Percentiles rank a stretch among this genome's conserved stretches.
These are phyloP conservation scores for Grosmannia penicillata DNA, from an alignment of 2,329 filamentous ascomycete genomes.

Conservation along the genomic window DNA sequence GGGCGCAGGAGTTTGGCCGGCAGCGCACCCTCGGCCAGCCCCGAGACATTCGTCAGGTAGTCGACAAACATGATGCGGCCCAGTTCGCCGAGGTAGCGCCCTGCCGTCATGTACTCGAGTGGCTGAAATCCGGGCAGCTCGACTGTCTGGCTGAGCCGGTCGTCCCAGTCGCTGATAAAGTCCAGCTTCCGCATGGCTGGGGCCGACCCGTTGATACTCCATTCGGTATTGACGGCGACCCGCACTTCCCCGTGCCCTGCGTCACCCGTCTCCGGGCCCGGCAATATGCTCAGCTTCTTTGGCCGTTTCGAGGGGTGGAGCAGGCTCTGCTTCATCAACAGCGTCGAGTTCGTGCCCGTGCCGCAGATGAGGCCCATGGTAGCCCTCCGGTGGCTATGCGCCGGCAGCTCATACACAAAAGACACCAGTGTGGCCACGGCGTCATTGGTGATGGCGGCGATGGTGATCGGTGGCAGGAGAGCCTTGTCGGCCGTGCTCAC, in stretches of 20 bases:
- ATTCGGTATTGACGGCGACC: slow-evolving; percentile 71
- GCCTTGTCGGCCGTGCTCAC: slow-evolving; percentile 10
- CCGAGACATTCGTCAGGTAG: slow-evolving; percentile 34
- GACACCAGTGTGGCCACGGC: slow-evolving; percentile 67
- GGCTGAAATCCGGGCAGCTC: slow-evolving; percentile 66
- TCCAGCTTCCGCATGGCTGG: slow-evolving; percentile 45
- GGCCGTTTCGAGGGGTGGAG: slow-evolving; percentile 48
- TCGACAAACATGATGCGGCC: slow-evolving; percentile 56
- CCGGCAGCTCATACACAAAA: slow-evolving; percentile 56
- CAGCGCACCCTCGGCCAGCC: slow-evolving; percentile 27
- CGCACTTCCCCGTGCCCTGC: slow-evolving; percentile 43
- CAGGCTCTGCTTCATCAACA: slow-evolving; percentile 49
- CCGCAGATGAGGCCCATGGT: slow-evolving; percentile 72
- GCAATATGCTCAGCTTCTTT: slow-evolving; percentile 30
- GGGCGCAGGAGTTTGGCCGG: slow-evolving; percentile 39
- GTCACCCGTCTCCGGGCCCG: slow-evolving; percentile 30
- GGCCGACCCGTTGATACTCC: slow-evolving; percentile 66
- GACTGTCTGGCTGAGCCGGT: slow-evolving; percentile 47
- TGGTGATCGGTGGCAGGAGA: slow-evolving; percentile 48
- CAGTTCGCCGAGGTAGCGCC: slow-evolving; percentile 63
- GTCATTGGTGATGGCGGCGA: slow-evolving; percentile 69
- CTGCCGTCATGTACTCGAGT: slow-evolving; percentile 73
- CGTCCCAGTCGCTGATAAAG: slow-evolving; percentile 59
- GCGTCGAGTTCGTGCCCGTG: slow-evolving; percentile 69
- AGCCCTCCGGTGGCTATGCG: slow-evolving; percentile 45